A percentile compares a stretch with the other conserved stretches of the same genome.
These are phyloP conservation scores for Leishmania tarentolae DNA, from an alignment of 208 protist genomes.

Conservation along the genomic window DNA sequence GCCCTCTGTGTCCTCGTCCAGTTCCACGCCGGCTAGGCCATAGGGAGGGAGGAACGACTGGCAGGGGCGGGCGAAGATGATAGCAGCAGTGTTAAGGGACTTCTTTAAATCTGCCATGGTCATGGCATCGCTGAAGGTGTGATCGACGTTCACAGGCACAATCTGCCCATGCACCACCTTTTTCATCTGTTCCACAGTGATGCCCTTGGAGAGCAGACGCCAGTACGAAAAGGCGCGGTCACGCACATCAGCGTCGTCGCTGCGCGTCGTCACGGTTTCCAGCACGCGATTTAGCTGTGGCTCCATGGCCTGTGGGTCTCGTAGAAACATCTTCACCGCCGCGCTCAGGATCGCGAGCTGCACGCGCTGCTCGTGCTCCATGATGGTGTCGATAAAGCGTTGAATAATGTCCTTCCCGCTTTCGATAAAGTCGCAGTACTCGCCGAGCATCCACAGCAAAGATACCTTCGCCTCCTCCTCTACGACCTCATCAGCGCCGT, in stretches of 20 bases:
- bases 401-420: slow-evolving; percentile 95
- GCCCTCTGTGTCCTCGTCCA: slow-evolving; percentile 69
- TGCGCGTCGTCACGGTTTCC: slow-evolving; percentile 76
- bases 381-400: slow-evolving; percentile 96
- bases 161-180: slow-evolving; percentile 83
- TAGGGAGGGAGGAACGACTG: slow-evolving; percentile 93
- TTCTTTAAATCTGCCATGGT: slow-evolving; percentile 91
- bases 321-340: slow-evolving; percentile 99
- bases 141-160: slow-evolving; percentile 93
- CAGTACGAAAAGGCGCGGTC: slow-evolving; percentile 99
- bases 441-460: slow-evolving; percentile 99
- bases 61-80: slow-evolving; percentile 96
- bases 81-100: slow-evolving; percentile 92
- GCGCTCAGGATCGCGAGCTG: slow-evolving; percentile 95
- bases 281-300: slow-evolving; percentile 66
- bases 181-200: slow-evolving; percentile 95
- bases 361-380: slow-evolving; percentile 76
- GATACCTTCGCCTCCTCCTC: slow-evolving; percentile 98
- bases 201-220: slow-evolving; percentile 98
- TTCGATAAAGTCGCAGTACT: slow-evolving; percentile 97
- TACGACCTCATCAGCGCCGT: slow-evolving; percentile 88
- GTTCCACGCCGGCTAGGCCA: slow-evolving; percentile 56
- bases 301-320: slow-evolving; percentile 77
- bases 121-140: slow-evolving; percentile 90
- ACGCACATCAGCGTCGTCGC: slow-evolving; percentile 97